These are phyloP conservation scores for Termitomyces sp. DNA, from an alignment of 768 basidiomycete species.

Conservation along the genomic window DNA sequence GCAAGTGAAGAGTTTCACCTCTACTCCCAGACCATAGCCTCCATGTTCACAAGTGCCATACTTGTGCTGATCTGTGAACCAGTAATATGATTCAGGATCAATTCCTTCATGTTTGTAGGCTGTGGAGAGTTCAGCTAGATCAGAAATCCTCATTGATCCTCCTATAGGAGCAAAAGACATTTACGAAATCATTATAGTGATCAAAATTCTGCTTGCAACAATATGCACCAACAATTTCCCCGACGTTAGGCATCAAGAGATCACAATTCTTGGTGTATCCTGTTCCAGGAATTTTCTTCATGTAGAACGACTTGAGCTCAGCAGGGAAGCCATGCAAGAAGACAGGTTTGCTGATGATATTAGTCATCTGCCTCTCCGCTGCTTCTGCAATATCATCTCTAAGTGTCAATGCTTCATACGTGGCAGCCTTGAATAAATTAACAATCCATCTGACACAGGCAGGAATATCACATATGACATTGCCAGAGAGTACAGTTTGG, in stretches of 20 bases:
- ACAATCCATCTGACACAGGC: not conserved
- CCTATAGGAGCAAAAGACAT: conserved; percentile 34
- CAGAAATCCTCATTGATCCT: conserved; percentile 89
- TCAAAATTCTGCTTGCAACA: not conserved
- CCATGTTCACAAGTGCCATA: conserved; percentile 98
- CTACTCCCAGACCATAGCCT: conserved; percentile 95
- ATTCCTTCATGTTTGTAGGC: conserved; percentile 93
- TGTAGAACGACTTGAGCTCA: conserved; percentile 95
- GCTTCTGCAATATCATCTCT: conserved; percentile 99
- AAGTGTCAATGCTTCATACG: conserved; percentile 87
- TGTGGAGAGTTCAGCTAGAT: conserved; percentile 80
- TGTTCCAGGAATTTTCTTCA: conserved; percentile 77
- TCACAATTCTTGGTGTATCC: conserved; percentile 94
- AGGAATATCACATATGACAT: conserved; percentile 52
- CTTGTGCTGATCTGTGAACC: conserved; percentile 97
- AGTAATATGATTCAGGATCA: conserved; percentile 85
- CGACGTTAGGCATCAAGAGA: conserved; percentile 96
- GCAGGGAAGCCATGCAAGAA: conserved; percentile 95
- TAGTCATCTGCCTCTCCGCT: conserved; percentile 97
- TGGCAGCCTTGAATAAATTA: conserved; percentile 63
- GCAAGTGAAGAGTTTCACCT: conserved; percentile 43
- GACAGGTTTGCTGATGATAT: conserved; percentile 87
- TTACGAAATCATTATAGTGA: not conserved
- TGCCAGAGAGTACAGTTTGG: conserved; percentile 86
- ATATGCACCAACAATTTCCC: conserved; percentile 89